A percentile compares a stretch with the other conserved stretches of the same genome.
Evolutionary conservation across 2,329 filamentous ascomycete genomes (phyloP).

Genomic region (Xylariaceae sp.): DNA sequence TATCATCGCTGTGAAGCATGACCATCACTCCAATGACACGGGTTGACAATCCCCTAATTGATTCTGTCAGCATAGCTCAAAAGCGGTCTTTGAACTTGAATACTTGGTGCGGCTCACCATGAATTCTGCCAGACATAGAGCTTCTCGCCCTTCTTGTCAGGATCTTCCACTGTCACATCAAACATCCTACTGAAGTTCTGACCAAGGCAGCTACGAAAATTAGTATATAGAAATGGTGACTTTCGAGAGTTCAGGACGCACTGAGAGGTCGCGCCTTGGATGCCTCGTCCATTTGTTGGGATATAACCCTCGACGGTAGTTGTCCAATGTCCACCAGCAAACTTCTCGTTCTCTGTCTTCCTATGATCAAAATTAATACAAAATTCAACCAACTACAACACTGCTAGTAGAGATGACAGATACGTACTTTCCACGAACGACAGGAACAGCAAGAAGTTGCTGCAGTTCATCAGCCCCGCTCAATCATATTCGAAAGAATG

Average conservation of each 20-base stretch:
- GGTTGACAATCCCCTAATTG: conserved; percentile 79
- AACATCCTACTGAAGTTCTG: conserved; percentile 99
- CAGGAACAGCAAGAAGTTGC: conserved; percentile 87
- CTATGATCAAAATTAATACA: conserved; percentile 4
- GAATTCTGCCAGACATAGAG: conserved; percentile 97
- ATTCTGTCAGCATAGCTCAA: not conserved
- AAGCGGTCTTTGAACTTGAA: not conserved
- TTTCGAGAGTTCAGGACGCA: conserved; percentile 36
- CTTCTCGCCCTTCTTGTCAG: conserved; percentile 71
- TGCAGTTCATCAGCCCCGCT: conserved; percentile 7
- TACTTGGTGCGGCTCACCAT: conserved; percentile 45
- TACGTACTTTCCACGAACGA: conserved; percentile 68
- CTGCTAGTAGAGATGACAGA: not conserved
- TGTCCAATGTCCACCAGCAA: conserved; percentile 93
- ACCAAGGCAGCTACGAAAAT: conserved; percentile 52
- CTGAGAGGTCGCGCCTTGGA: conserved; percentile 94
- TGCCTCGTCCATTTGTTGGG: conserved; percentile 89
- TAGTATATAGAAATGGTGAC: not conserved
- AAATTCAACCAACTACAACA: not conserved
- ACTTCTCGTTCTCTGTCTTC: conserved; percentile 98
- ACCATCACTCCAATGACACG: conserved; percentile 98
- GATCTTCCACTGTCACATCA: conserved; percentile 94
- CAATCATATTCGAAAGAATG: no score
- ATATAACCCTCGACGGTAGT: conserved; percentile 98
- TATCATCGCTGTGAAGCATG: conserved; percentile 95